Percentiles rank a stretch among this genome's conserved stretches.
Evolutionary conservation across 2,329 filamentous ascomycete species (phyloP).

Genomic region (Talaromyces sp.): DNA sequence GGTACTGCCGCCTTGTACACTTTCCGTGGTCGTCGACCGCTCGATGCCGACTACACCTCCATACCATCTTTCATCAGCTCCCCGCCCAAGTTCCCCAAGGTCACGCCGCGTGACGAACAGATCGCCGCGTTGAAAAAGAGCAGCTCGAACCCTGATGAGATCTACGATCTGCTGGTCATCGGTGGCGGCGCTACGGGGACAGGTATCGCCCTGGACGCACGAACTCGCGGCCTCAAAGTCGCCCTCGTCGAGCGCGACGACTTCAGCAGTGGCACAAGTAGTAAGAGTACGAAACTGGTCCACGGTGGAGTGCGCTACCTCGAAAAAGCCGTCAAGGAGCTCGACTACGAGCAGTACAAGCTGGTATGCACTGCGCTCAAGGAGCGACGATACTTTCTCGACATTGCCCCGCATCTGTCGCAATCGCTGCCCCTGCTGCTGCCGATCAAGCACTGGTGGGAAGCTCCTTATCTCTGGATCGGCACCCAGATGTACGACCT

Average conservation of each 20-base stretch:
- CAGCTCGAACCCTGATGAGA: constrained; percentile 34
- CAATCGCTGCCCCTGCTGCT: constrained; percentile 78
- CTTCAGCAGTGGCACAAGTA: constrained; percentile 74
- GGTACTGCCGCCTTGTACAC: not conserved
- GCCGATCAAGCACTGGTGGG: constrained; percentile 75
- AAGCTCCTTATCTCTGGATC: constrained; percentile 66
- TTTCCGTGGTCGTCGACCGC: not conserved
- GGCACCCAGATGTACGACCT: constrained; percentile 78
- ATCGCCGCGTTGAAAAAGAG: constrained; percentile 47
- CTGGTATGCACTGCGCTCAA: constrained; percentile 75
- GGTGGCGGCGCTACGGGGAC: constrained; percentile 74
- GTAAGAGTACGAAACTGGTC: constrained; percentile 80
- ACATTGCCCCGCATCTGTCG: constrained; percentile 75
- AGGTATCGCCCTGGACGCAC: constrained; percentile 74
- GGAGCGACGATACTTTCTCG: constrained; percentile 75
- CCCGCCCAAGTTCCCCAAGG: constrained; percentile 43
- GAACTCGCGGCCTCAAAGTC: constrained; percentile 70
- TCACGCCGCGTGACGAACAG: constrained; percentile 45
- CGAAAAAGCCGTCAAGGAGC: constrained; percentile 78
- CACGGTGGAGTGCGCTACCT: constrained; percentile 79
- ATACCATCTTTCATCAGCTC: not conserved
- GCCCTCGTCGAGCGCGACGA: constrained; percentile 77
- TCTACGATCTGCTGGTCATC: constrained; percentile 72
- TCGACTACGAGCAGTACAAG: constrained; percentile 76
- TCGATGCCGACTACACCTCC: not conserved